phyloP scores from a whole-genome alignment of 306 rosid genomes.

The Vigna radiata region DNA sequence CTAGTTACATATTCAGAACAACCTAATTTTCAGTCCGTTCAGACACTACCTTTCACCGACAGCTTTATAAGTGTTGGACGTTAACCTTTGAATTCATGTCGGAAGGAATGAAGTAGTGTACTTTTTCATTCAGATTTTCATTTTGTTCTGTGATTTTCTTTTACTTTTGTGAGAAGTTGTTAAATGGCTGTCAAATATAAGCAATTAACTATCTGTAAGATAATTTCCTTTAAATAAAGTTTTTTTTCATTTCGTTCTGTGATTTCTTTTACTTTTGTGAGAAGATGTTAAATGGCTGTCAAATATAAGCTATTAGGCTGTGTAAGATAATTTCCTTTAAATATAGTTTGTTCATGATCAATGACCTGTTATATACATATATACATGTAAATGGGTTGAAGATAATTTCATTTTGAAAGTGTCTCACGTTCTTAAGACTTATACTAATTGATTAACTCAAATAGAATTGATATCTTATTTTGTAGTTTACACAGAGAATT shows the following conservation, averaged over 20 bases:
- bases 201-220: neutral
- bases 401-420: neutral
- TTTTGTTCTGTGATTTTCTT: too few relatives aligned
- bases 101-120: neutral
- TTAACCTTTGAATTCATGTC: neutral
- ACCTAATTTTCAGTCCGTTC: neutral
- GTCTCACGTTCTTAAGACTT: neutral
- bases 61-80: neutral
- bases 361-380: too few relatives aligned
- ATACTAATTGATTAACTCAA: neutral
- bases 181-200: too few relatives aligned
- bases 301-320: neutral
- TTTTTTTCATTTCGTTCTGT: too few relatives aligned
- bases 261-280: neutral
- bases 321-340: too few relatives aligned
- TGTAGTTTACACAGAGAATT: too few relatives aligned
- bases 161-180: neutral
- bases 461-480: too few relatives aligned
- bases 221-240: neutral
- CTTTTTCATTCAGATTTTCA: neutral
- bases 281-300: too few relatives aligned
- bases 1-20: neutral
- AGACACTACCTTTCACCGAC: neutral
- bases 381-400: neutral
- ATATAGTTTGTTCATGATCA: too few relatives aligned